Conservation (phyloP, 148 eudicot species). For the Limonium bicolor region DNA sequence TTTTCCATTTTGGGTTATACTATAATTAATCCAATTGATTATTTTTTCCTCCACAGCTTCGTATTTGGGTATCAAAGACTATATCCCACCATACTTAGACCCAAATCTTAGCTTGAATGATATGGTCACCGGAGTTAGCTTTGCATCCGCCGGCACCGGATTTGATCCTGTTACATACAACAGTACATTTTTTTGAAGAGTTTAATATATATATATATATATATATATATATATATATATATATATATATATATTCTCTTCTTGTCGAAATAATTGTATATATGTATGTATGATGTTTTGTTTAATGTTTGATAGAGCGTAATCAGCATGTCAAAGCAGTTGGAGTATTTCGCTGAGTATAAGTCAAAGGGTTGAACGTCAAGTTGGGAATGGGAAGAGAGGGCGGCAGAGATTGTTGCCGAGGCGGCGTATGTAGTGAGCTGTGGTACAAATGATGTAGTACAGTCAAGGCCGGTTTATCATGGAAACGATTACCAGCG, state of each 20-base stretch:
- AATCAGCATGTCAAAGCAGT: slow-evolving; percentile 6
- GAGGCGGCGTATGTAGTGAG: slow-evolving; percentile 6
- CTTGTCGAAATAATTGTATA: slow-evolving; percentile 10
- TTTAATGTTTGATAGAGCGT: slow-evolving; percentile 2
- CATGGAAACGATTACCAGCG: background rate
- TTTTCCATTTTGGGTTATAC: too few species aligned
- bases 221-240: background rate
- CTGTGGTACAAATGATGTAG: slow-evolving; percentile 6
- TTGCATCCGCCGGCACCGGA: slow-evolving; percentile 79
- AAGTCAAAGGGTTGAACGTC: background rate
- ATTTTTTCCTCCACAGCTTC: slow-evolving; percentile 32
- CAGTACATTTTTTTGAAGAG: too few species aligned
- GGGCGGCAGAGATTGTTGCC: background rate
- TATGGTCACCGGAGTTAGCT: slow-evolving; percentile 60
- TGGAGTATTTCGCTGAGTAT: slow-evolving; percentile 10
- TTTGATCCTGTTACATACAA: slow-evolving; percentile 42
- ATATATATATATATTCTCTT: background rate
- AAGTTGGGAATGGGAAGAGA: background rate
- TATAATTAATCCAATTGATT: too few species aligned
- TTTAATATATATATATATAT: background rate
- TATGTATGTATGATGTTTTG: slow-evolving; percentile 15
- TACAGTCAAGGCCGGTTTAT: background rate
- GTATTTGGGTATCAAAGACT: slow-evolving; percentile 47
- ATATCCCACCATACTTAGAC: slow-evolving; percentile 62
- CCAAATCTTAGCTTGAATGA: slow-evolving; percentile 36